Percentiles rank a stretch among this genome's conserved stretches.
These are phyloP conservation scores for Solanum corneliomulleri DNA, from an alignment of 257 asterid species.

Conservation along the genomic window DNA sequence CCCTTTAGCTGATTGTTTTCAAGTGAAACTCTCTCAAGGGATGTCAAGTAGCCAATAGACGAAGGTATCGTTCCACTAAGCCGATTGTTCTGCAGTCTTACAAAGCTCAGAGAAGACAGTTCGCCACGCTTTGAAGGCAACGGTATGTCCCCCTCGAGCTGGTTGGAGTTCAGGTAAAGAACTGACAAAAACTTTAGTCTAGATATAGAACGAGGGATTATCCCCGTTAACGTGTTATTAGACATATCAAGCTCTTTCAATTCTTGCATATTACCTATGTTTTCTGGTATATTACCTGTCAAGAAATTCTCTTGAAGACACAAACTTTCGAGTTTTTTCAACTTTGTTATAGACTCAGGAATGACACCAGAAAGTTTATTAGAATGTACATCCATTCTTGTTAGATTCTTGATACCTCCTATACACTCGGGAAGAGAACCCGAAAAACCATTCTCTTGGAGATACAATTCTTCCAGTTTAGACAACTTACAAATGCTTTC, in stretches of 20 bases:
- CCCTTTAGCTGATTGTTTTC: constrained; percentile 42
- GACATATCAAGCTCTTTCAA: constrained; percentile 42
- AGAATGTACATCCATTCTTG: constrained; percentile 18
- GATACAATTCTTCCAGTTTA: constrained; percentile 31
- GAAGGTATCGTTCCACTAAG: constrained; percentile 36
- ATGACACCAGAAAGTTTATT: constrained; percentile 32
- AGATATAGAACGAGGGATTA: constrained; percentile 37
- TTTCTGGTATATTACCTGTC: constrained; percentile 29
- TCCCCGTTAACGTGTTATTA: constrained; percentile 32
- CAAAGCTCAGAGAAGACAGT: constrained; percentile 24
- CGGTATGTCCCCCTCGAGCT: constrained; percentile 40
- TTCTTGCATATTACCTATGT: constrained; percentile 27
- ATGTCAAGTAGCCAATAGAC: constrained; percentile 23
- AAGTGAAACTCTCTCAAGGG: constrained; percentile 31
- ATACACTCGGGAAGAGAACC: constrained; percentile 32
- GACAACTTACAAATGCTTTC: constrained; percentile 32
- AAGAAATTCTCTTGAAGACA: constrained; percentile 28
- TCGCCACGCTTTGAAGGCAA: constrained; percentile 6
- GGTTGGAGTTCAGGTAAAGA: constrained; percentile 30
- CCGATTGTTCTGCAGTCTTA: constrained; percentile 27
- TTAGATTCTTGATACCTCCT: constrained; percentile 27
- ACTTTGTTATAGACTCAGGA: constrained; percentile 22
- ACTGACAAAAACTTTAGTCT: constrained; percentile 6
- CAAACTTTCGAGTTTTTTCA: constrained; percentile 20
- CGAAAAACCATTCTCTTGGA: constrained; percentile 24